These are phyloP conservation scores for Fusarium kyushuense DNA, from an alignment of 2,329 filamentous ascomycete genomes.

Conservation along the genomic window DNA sequence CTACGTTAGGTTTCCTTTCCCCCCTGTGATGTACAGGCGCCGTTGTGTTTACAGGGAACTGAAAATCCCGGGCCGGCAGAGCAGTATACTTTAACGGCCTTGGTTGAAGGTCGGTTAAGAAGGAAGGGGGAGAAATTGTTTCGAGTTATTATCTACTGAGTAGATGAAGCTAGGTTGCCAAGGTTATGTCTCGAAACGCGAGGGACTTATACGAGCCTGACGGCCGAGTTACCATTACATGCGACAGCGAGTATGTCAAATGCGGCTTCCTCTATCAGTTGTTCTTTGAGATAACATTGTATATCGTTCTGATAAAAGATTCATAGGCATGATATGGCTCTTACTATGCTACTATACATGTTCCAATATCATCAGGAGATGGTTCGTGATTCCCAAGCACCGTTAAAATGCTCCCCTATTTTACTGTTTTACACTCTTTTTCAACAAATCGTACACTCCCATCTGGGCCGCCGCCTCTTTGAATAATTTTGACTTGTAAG, in stretches of 20 bases:
- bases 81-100: too few species aligned
- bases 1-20: too few species aligned
- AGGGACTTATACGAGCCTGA: neutral
- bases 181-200: too few species aligned
- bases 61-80: too few species aligned
- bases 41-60: too few species aligned
- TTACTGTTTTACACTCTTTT: constrained; percentile 31
- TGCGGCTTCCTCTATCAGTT: neutral
- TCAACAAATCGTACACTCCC: constrained; percentile 56
- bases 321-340: neutral
- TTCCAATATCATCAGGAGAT: constrained; percentile 14
- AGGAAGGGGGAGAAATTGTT: too few species aligned
- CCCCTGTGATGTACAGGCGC: too few species aligned
- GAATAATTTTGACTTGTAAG: constrained; percentile 46
- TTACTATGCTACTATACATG: constrained; percentile 24
- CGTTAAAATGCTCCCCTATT: constrained; percentile 9
- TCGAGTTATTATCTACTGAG: too few species aligned
- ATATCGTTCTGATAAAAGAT: constrained; percentile 16
- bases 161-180: too few species aligned
- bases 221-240: neutral
- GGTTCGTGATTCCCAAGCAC: neutral
- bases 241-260: neutral
- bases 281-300: neutral
- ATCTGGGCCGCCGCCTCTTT: constrained; percentile 56
- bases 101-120: too few species aligned